Percentiles rank a stretch among this genome's conserved stretches.
Evolutionary conservation across 2,329 filamentous ascomycete species (phyloP).

Genomic region (Lasiodiplodia gonubiensis): DNA sequence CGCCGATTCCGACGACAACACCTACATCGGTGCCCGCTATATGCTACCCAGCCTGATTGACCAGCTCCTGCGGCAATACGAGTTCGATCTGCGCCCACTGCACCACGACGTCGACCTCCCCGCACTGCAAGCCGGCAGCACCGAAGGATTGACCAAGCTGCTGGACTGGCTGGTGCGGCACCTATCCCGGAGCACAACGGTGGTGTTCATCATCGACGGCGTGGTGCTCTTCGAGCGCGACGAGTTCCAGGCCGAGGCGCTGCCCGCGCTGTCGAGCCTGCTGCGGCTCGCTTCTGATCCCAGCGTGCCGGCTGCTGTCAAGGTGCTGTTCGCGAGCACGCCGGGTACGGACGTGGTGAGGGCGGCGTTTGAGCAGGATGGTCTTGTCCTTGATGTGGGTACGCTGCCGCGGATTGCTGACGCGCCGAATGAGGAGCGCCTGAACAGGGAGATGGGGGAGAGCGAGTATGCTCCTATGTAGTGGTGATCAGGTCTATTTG

Average conservation of each 20-base stretch:
- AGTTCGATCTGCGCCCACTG: background rate
- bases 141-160: background rate
- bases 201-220: conserved; percentile 28
- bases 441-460: background rate
- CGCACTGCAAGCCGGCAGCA: background rate
- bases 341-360: background rate
- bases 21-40: background rate
- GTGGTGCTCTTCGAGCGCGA: conserved; percentile 25
- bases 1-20: background rate
- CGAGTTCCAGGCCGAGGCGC: conserved; percentile 11
- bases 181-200: background rate
- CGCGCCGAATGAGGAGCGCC: background rate
- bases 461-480: background rate
- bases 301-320: background rate
- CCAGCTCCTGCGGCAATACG: background rate
- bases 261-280: background rate
- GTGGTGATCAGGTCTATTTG: background rate
- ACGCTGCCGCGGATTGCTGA: background rate
- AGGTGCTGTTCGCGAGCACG: background rate
- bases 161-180: background rate
- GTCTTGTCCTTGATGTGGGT: background rate
- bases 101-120: background rate
- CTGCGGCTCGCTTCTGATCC: background rate
- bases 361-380: background rate
- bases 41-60: background rate